phyloP scores from a whole-genome alignment of 2,329 filamentous ascomycete species.

The Lizonia empirigonia region DNA sequence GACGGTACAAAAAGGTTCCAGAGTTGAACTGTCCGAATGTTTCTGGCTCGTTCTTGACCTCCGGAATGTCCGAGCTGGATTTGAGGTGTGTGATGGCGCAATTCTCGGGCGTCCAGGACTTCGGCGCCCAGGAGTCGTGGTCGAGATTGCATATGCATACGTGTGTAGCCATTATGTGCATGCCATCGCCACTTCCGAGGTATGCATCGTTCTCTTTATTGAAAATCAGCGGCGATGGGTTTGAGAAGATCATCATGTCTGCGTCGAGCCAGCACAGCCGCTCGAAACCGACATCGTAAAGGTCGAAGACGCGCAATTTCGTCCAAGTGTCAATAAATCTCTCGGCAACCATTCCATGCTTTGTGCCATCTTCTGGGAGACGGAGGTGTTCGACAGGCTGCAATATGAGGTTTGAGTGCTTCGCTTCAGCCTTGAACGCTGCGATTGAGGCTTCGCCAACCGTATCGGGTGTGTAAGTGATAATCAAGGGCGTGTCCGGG shows the following conservation, averaged over 20 bases:
- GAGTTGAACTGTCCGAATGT: constrained; percentile 58
- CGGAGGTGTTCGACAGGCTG: constrained; percentile 51
- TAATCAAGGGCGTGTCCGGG: constrained; percentile 56
- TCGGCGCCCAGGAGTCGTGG: constrained; percentile 56
- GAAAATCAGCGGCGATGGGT: constrained; percentile 49
- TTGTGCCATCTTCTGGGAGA: constrained; percentile 38
- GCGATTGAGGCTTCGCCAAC: constrained; percentile 49
- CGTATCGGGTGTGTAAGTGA: constrained; percentile 54
- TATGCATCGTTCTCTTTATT: constrained; percentile 45
- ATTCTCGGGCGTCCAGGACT: constrained; percentile 55
- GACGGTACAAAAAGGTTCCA: constrained; percentile 59
- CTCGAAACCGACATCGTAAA: constrained; percentile 41
- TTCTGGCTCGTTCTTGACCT: constrained; percentile 37
- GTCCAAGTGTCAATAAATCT: constrained; percentile 62
- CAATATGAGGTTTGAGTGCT: constrained; percentile 50
- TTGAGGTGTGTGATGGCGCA: constrained; percentile 55
- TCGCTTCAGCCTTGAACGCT: constrained; percentile 52
- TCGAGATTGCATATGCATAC: constrained; percentile 61
- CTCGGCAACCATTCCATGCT: constrained; percentile 54
- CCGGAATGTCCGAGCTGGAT: constrained; percentile 40
- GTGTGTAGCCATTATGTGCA: constrained; percentile 56
- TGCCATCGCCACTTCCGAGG: constrained; percentile 22
- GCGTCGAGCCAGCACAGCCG: constrained; percentile 59
- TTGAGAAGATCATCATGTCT: constrained; percentile 58
- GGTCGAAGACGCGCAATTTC: constrained; percentile 60